Base-by-base conservation (phyloP, 1,284 basidiomycete genomes). In the Ustilago bromivora region DNA sequence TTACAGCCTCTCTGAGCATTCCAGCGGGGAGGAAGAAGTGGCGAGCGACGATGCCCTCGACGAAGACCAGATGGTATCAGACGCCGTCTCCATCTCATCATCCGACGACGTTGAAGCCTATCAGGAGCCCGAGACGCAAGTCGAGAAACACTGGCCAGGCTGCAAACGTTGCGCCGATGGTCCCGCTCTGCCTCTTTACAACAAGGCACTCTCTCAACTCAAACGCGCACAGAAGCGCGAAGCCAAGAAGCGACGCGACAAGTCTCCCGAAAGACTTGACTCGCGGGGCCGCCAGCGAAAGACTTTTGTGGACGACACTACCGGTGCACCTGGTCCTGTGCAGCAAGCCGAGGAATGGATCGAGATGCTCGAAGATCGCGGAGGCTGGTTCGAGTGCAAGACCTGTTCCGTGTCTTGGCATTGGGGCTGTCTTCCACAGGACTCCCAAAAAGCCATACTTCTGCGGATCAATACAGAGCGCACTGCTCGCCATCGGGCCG, bases 321-420 rank as follows among this genome's bases (percentile, higher is more conserved):
- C 57, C 40, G 76, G 66, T 8, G 32, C 57, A 19, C 49, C 62
- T 11, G 60, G 66, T 3, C 47, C 79, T 4, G 66, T 71, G 7
- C 72, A 76, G 43, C 51, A 57, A 3, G 51, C 74, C 23, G 59
- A 73, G 12, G 76, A 78, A 47, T 71, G 71, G 73, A 49, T 67
- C 54, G 67, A 71, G 46, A 41, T 66, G 51, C 66, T 81, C 58
- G 65, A 76, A 23, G 62, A 73, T 28, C 64, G 61, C n/a, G 80
- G 66, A 19, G 80, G 78, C 34, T 81, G 80, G 80, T 63, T 81
- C 55, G 60, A 73, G 31, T 81, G 80, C 60, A 66, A 63, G 35
- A 72, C 65, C 0, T 81, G 80, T 63, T 64, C 72, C 28, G 74
- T 71, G 23, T 62, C 71, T 10, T 76, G 68, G 65, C 80, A 81